Evolutionary conservation across 2,329 filamentous ascomycete genomes (phyloP), one percentile per base, ranked within the genome.

Genomic region (Berkeleyomyces basicola): DNA sequence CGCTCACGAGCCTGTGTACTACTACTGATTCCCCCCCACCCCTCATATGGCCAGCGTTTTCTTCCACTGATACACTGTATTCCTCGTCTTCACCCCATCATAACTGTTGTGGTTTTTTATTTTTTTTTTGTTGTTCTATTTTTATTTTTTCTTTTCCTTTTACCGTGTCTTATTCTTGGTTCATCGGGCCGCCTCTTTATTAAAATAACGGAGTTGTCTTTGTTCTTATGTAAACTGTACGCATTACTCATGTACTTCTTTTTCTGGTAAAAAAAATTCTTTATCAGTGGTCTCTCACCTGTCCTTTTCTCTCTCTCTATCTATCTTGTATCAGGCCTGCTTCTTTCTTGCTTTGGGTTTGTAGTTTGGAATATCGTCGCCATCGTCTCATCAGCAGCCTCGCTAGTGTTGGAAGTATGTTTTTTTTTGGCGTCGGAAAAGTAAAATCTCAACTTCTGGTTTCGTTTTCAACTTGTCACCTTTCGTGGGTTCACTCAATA

Each of bases 1-100:
- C 7, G 40, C 59, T 36, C 49, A 14, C 11, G 37, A 37, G 47
- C 39, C 40, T 61, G 37, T 61, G 59, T 61, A 43, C 46, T 62
- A 62, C 53, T 61, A 61, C 44, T 49, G 39, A 16, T 49, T 9
- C 7, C 16, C 7, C 7, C 23, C 37, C 10, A 2, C 36, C 10
- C 6, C 23, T 16, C 40, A 33, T 42, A 42, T n/a, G 49, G n/a
- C 49, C 49, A 3, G 6, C 31, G 31, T 23, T 23, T 4, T n/a
- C 49, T 53, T 53, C 10, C 16, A 23, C 16, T 37, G 33, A 36
- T 23, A 53, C 49, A 36, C 2, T 61, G 31, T 61, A 49, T n/a
- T 55, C 40, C 36, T 37, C 9, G 3, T 37, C 51, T 14, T 39
- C 37, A 33, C 51, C 14, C 51, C 7, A 33, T 39, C 7, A 31